Percentiles rank a stretch among this genome's conserved stretches.
phyloP scores from a whole-genome alignment of 305 asterid genomes.

The Rubia tinctorum region DNA sequence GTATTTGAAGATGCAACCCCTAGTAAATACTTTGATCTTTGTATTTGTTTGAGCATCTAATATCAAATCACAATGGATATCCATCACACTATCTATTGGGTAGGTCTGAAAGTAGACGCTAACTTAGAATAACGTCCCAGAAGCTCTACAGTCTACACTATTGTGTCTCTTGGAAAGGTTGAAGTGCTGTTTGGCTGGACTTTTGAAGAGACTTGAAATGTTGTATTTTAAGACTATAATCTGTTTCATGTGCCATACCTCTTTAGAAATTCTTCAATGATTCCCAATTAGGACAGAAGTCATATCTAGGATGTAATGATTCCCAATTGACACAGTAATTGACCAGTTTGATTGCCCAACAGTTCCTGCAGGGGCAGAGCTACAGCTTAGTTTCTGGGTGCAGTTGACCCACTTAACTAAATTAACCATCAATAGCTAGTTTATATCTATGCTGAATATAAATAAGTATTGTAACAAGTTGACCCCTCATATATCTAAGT shows the following conservation, averaged over 20 bases:
- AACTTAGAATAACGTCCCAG: background rate
- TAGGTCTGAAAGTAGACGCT: background rate
- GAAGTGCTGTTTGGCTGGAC: background rate
- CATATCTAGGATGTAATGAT: background rate
- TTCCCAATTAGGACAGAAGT: background rate
- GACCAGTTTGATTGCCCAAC: background rate
- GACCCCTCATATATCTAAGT: too few relatives aligned
- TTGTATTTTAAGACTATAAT: too few relatives aligned
- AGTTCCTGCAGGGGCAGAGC: too few relatives aligned
- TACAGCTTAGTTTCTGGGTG: too few relatives aligned
- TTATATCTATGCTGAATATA: too few relatives aligned
- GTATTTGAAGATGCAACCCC: background rate
- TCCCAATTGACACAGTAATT: too few relatives aligned
- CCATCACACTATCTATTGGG: background rate
- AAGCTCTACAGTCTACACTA: background rate
- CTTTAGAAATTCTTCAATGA: background rate
- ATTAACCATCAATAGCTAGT: too few relatives aligned
- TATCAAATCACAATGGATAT: background rate
- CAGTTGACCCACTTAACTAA: too few relatives aligned
- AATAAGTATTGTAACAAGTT: too few relatives aligned
- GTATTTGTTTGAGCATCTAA: background rate
- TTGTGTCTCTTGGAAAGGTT: background rate
- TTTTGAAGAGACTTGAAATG: background rate
- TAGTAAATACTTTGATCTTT: background rate
- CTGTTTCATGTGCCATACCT: background rate